Conservation (phyloP, 1,139 yeast species). For the Pichia norvegensis region DNA sequence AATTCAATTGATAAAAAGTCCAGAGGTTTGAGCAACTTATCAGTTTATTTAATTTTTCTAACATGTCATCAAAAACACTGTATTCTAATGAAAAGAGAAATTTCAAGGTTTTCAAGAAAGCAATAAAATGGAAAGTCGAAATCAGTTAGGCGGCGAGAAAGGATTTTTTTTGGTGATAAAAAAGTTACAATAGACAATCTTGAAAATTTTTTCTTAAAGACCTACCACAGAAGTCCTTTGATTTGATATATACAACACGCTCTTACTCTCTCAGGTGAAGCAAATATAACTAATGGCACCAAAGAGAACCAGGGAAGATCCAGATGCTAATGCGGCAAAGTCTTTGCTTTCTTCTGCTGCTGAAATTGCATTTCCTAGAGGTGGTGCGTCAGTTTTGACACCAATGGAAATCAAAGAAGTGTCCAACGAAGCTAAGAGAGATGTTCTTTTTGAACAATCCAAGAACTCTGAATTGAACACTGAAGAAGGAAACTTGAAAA, state of each 20-base stretch:
- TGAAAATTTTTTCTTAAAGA: not conserved
- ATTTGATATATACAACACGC: not conserved
- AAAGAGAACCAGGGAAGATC: slow-evolving; percentile 28
- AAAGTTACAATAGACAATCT: not conserved
- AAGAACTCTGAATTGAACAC: slow-evolving; percentile 27
- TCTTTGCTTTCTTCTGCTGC: slow-evolving; percentile 29
- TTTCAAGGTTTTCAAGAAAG: no score
- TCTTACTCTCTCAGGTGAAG: not conserved
- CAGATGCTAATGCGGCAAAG: slow-evolving; percentile 14
- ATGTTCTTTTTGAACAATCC: slow-evolving; percentile 57
- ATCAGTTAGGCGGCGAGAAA: no score
- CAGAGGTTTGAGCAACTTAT: no score
- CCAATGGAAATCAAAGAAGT: slow-evolving; percentile 90
- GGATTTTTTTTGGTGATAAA: not conserved
- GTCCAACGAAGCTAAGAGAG: slow-evolving; percentile 84
- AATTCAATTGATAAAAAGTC: no score
- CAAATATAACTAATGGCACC: slow-evolving; percentile 12
- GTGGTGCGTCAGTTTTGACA: slow-evolving; percentile 79
- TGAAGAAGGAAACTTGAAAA: slow-evolving; percentile 29
- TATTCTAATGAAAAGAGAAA: no score
- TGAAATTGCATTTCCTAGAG: slow-evolving; percentile 89
- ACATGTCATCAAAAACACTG: no score
- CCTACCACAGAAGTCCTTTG: not conserved
- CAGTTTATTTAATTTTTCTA: no score
- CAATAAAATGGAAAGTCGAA: no score